Base-by-base conservation (phyloP, 2,329 filamentous ascomycete species). In the Ceratocystis diversiconidia region DNA sequence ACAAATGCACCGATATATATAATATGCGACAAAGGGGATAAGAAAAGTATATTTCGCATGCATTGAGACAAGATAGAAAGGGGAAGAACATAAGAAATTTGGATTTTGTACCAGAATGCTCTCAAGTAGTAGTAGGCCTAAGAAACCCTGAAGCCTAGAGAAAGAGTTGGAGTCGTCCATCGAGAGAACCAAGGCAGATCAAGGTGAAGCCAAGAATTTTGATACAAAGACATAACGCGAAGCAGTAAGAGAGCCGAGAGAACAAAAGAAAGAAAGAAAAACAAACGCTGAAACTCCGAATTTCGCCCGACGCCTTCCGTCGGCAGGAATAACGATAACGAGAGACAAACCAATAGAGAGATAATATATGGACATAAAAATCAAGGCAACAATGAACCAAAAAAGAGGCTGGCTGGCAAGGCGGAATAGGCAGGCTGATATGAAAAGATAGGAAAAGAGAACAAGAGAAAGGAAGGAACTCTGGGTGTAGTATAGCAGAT, bases 251-350 rank as follows among this genome's bases (percentile, higher is more conserved):
- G 19, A 48, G 43, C 30, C 30, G 36, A 48, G 44, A 48, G 25
- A 19, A 60, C 25, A 12, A 61, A 48, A 48, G 6, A 64, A 43
- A 25, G 61, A 50, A 30, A 48, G 48, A 22, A 50, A 65, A 46
- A 41, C 44, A 62, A 66, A 22, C 61, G 36, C 46, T 52, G 41
- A 48, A 63, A 63, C 60, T 44, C 60, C 28, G 30, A 55, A 43
- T 19, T 41, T 41, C 28, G 46, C 48, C 62, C 22, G 30, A 30
- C 36, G 55, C 55, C 55, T 36, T 15, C 28, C 55, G 17, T 59
- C 55, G 55, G 55, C 55, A 59, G 17, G 55, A 59, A 52, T 52
- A 62, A 28, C 43, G 15, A 62, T 6, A 61, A 61, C n/a, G 4
- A 44, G 6, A 52, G 41, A 64, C 43, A 64, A 63, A 5, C 32